Evolutionary conservation across 2,329 filamentous ascomycete species (phyloP).

Genomic region (Cercospora sp.): DNA sequence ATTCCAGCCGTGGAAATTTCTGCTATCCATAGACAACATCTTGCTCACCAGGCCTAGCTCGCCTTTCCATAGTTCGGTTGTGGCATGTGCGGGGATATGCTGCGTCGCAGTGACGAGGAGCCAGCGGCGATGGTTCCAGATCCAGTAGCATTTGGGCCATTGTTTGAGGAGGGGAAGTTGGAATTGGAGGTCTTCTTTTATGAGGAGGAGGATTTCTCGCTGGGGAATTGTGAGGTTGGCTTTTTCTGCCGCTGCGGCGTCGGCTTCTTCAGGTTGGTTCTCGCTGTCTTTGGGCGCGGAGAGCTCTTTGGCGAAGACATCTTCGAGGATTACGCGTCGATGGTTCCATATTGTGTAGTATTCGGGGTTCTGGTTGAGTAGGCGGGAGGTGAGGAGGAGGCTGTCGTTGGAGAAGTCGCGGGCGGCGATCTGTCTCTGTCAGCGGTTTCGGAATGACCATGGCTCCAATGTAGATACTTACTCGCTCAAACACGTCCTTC

Average conservation of each 20-base stretch:
- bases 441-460: background rate
- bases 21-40: conserved; percentile 81
- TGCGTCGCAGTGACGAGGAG: conserved; percentile 70
- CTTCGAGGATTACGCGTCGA: conserved; percentile 69
- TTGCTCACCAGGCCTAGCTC: conserved; percentile 81
- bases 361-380: conserved; percentile 77
- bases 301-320: conserved; percentile 55
- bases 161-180: conserved; percentile 80
- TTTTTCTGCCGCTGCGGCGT: conserved; percentile 31
- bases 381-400: conserved; percentile 68
- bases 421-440: conserved; percentile 42
- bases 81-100: conserved; percentile 57
- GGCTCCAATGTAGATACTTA: conserved; percentile 35
- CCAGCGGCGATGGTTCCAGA: conserved; percentile 96
- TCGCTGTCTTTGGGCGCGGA: conserved; percentile 35
- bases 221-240: conserved; percentile 36
- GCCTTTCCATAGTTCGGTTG: conserved; percentile 73
- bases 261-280: conserved; percentile 25
- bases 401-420: conserved; percentile 56
- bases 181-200: conserved; percentile 76
- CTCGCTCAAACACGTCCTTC: conserved; percentile 64
- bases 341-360: conserved; percentile 92
- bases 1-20: conserved; percentile 97
- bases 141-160: conserved; percentile 98
- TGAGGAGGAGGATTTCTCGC: conserved; percentile 51